Conservation (phyloP, 345 rosid genomes). For the Gossypium thurberi region DNA sequence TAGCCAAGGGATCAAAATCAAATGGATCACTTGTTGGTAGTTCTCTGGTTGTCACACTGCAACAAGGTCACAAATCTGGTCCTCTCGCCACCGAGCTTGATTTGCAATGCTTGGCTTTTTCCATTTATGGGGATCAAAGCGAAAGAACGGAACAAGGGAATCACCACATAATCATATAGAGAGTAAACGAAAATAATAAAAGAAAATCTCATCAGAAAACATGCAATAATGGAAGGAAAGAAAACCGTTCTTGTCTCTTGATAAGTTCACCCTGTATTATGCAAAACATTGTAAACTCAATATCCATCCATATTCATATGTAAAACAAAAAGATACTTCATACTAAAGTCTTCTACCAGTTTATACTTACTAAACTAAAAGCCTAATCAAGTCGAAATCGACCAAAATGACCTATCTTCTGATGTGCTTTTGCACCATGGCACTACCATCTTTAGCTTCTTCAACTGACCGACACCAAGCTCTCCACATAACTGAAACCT, state of each 20-base stretch:
- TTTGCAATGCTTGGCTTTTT: background rate
- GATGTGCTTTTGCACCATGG: conserved; percentile 1
- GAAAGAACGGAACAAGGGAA: background rate
- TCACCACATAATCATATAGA: background rate
- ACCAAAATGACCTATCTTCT: background rate
- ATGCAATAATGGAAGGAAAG: background rate
- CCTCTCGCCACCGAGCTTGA: background rate
- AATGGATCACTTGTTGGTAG: background rate
- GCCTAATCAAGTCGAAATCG: background rate
- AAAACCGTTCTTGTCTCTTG: background rate
- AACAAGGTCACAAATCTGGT: background rate
- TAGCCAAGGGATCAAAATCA: too few relatives aligned
- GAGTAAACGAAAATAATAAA: background rate
- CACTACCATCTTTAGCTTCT: background rate
- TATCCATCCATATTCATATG: background rate
- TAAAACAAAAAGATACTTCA: background rate
- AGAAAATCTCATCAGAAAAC: background rate
- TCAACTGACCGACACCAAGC: conserved; percentile 23
- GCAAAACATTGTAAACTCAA: background rate
- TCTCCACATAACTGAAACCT: conserved; percentile 25
- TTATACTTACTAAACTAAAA: background rate
- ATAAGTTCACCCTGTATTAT: background rate
- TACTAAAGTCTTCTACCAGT: background rate
- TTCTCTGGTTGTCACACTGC: background rate
- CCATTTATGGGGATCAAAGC: background rate